A percentile compares a stretch with the other conserved stretches of the same genome.
phyloP scores from a whole-genome alignment of 257 asterid genomes.

The Fraxinus quadrangulata region DNA sequence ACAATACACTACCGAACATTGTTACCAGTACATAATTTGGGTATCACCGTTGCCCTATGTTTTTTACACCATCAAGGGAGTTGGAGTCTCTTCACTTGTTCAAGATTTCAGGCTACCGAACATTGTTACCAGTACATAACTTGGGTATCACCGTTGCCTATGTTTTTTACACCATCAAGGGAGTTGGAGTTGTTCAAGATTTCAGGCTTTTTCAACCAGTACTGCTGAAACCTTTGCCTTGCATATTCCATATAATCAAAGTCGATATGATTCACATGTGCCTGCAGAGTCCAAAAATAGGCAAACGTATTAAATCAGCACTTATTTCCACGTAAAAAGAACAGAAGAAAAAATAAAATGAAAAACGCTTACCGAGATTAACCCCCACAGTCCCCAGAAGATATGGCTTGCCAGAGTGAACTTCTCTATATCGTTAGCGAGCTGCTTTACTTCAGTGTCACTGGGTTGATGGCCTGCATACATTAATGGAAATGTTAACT shows the following conservation, averaged over 20 bases:
- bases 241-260: slow-evolving; percentile 86
- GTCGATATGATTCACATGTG: slow-evolving; percentile 71
- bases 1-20: not conserved
- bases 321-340: not conserved
- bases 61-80: slow-evolving; percentile 5
- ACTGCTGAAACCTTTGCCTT: slow-evolving; percentile 80
- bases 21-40: not conserved
- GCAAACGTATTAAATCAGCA: not conserved
- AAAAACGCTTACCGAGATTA: slow-evolving; percentile 70
- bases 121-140: not conserved
- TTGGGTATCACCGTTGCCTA: not conserved
- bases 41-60: not conserved
- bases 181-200: slow-evolving; percentile 27
- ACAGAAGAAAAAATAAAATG: not conserved
- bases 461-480: slow-evolving; percentile 52
- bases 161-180: not conserved
- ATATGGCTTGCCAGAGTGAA: slow-evolving; percentile 83
- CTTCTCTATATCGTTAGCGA: slow-evolving; percentile 59
- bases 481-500: slow-evolving; percentile 13
- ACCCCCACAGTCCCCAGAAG: slow-evolving; percentile 97
- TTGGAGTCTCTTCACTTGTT: not conserved
- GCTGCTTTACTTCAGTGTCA: slow-evolving; percentile 48
- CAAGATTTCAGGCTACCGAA: not conserved
- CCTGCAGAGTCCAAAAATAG: slow-evolving; percentile 40
- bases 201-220: slow-evolving; percentile 59